These are phyloP conservation scores for Neopestalotiopsis sp. DNA, from an alignment of 2,329 filamentous ascomycete species.

Conservation along the genomic window DNA sequence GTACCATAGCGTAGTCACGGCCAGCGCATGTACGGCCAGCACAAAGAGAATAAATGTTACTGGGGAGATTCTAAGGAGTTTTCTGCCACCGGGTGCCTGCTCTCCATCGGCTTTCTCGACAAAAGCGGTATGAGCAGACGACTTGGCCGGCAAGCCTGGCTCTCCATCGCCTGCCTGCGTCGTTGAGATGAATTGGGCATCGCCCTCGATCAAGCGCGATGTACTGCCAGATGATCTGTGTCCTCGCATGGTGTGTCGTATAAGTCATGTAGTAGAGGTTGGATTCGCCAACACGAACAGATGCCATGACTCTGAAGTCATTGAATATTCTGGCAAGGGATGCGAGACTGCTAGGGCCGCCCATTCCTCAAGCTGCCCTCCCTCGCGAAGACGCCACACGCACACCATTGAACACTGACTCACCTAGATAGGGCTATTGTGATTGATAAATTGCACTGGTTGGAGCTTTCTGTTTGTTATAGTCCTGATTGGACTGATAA, in stretches of 20 bases:
- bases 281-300: not conserved
- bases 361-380: slow-evolving; percentile 8
- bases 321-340: slow-evolving; percentile 9
- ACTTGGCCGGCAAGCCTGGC: slow-evolving; percentile 23
- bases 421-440: not conserved
- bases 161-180: not conserved
- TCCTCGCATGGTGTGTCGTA: slow-evolving; percentile 23
- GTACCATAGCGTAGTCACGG: not conserved
- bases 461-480: not conserved
- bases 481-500: not conserved
- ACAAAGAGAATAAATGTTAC: not conserved
- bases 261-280: not conserved
- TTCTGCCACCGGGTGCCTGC: not conserved
- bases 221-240: slow-evolving; percentile 30
- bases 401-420: not conserved
- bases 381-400: not conserved
- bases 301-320: not conserved
- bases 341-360: not conserved
- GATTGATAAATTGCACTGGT: not conserved
- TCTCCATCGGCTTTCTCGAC: not conserved
- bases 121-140: not conserved
- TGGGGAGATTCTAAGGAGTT: too few species aligned
- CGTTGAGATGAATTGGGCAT: not conserved
- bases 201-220: slow-evolving; percentile 28
- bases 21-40: not conserved